Percentiles rank a stretch among this genome's conserved stretches.
phyloP scores from a whole-genome alignment of 2,329 filamentous ascomycete species.

The Sporothrix curviconia region DNA sequence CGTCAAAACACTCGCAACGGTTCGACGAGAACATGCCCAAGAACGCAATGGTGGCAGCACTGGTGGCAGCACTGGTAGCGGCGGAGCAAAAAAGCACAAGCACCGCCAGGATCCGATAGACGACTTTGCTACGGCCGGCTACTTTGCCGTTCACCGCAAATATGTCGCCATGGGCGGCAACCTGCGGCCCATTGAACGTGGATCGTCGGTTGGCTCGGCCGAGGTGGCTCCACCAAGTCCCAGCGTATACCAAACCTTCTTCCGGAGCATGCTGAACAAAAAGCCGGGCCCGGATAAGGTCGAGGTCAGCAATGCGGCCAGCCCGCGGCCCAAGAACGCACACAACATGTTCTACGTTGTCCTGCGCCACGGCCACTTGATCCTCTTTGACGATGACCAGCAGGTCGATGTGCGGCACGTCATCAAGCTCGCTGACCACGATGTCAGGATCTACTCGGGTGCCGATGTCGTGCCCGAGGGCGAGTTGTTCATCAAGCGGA shows the following conservation, averaged over 20 bases:
- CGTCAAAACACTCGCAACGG: conserved; percentile 50
- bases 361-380: conserved; percentile 86
- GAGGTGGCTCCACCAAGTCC: conserved; percentile 74
- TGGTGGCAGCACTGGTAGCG: conserved; percentile 41
- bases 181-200: conserved; percentile 80
- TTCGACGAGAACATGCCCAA: conserved; percentile 8
- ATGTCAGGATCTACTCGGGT: conserved; percentile 73
- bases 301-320: conserved; percentile 41
- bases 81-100: conserved; percentile 40
- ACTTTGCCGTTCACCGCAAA: conserved; percentile 91
- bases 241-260: conserved; percentile 98
- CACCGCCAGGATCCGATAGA: conserved; percentile 50
- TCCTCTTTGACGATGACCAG: conserved; percentile 94
- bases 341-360: conserved; percentile 93
- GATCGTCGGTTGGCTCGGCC: conserved; percentile 63
- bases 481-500: conserved; percentile 92
- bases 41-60: neutral
- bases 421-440: conserved; percentile 83
- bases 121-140: conserved; percentile 73
- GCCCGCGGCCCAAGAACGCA: conserved; percentile 55
- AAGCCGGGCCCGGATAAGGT: conserved; percentile 43
- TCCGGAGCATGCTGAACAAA: conserved; percentile 88
- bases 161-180: conserved; percentile 89
- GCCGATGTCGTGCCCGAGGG: conserved; percentile 74
- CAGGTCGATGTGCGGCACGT: conserved; percentile 95